Percentiles rank a stretch among this genome's conserved stretches.
Conservation (phyloP, 1,139 yeast species). For the Ogataea hybrid region DNA sequence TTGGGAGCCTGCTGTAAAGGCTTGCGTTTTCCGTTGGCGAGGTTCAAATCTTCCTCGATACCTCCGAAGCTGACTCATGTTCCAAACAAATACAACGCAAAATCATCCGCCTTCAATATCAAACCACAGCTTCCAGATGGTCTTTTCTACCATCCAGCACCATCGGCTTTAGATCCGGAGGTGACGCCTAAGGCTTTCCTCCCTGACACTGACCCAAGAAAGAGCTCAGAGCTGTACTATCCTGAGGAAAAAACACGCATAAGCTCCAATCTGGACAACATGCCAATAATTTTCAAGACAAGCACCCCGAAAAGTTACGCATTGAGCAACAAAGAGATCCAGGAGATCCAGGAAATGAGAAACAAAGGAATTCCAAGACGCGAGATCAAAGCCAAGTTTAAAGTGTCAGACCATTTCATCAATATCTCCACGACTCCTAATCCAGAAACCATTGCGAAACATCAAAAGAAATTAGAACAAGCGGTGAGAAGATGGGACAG, state of each 20-base stretch:
- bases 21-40: conserved; percentile 3
- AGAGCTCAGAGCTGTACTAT: conserved; percentile 34
- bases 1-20: neutral
- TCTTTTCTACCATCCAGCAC: conserved; percentile 45
- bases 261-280: conserved; percentile 45
- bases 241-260: conserved; percentile 30
- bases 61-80: conserved; percentile 31
- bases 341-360: conserved; percentile 63
- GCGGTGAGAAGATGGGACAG: conserved; percentile 50
- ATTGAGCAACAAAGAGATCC: conserved; percentile 58
- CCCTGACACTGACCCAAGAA: conserved; percentile 64
- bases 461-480: conserved; percentile 31
- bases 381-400: conserved; percentile 63
- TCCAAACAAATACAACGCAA: conserved; percentile 35
- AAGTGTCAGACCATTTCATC: conserved; percentile 53
- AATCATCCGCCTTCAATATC: conserved; percentile 36
- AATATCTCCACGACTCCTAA: conserved; percentile 43
- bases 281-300: conserved; percentile 44
- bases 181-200: conserved; percentile 71
- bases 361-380: conserved; percentile 55
- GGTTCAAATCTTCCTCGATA: conserved; percentile 12
- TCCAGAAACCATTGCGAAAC: conserved; percentile 31
- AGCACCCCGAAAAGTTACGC: conserved; percentile 48
- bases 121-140: conserved; percentile 38
- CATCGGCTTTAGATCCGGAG: conserved; percentile 39